Percentiles rank a stretch among this genome's conserved stretches.
Conservation (phyloP, 257 asterid species). For the Salvia hispanica region DNA sequence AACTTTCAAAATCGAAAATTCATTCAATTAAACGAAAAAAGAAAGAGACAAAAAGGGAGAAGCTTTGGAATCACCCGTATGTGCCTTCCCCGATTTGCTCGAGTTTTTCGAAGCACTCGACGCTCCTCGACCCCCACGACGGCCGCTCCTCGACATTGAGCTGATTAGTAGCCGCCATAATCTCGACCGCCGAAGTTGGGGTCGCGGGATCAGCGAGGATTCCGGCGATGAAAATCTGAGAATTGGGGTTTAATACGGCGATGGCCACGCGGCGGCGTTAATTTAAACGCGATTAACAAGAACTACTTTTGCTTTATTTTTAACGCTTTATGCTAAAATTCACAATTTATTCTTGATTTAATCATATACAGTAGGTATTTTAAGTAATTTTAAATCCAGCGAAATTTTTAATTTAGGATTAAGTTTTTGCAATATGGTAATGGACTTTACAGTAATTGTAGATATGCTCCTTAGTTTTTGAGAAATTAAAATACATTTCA, state of each 20-base stretch:
- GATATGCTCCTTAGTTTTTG: too few species aligned
- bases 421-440: too few species aligned
- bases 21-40: not conserved
- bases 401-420: too few species aligned
- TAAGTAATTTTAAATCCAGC: too few species aligned
- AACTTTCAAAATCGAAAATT: not conserved
- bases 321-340: too few species aligned
- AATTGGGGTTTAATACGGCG: constrained; percentile 2
- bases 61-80: constrained; percentile 61
- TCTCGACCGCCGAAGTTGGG: not conserved
- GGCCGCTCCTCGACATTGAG: constrained; percentile 81
- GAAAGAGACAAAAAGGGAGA: not conserved
- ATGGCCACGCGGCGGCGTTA: constrained; percentile 28
- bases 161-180: constrained; percentile 51
- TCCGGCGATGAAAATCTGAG: not conserved
- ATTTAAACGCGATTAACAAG: not conserved
- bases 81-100: constrained; percentile 99
- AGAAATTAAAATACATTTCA: too few species aligned
- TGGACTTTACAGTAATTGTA: too few species aligned
- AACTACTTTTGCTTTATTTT: too few species aligned
- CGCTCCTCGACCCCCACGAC: constrained; percentile 95
- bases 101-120: constrained; percentile 89
- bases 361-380: too few species aligned
- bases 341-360: too few species aligned
- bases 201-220: not conserved